Evolutionary conservation across 2,329 filamentous ascomycete genomes (phyloP), one percentile per base, ranked within the genome.

Genomic region (Leptographium flavum): DNA sequence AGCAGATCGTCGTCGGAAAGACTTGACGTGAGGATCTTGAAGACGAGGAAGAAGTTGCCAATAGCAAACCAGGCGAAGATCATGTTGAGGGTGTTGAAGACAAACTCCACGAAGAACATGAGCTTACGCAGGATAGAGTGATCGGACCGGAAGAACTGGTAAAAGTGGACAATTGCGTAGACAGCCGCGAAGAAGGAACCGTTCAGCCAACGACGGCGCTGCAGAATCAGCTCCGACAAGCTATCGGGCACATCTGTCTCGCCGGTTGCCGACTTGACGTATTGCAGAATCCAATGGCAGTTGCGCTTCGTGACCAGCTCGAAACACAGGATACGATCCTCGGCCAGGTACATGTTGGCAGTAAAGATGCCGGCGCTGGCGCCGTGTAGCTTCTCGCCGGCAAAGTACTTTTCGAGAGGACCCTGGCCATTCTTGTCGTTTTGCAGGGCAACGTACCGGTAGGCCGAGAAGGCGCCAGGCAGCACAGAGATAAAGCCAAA

Each of bases 11-110:
- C 55, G 23, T 75, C 71, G 39, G 86, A 83, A 52, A 98, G 69
- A 56, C 88, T 94, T 11, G 79, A 82, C 1, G 90, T 96, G 52
- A 98, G 69, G 59, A 98, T 96, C 63, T 88, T 88, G 70, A 98
- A 98, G 54, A 98, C 90, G 58, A 98, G 68, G 74, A 96, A 98
- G 74, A 98, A 98, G 67, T 98, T 98, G 58, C 92, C 84, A 58
- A 96, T 92, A 56, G 83, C 87, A 60, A 98, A 96, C 92, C 92
- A 98, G 44, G 92, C 88, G 61, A 96, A 98, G 58, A 98, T 74
- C 86, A 96, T 95, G 71, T 86, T 94, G 63, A 90, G 73, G 1
- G 87, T 92, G 63, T 95, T 88, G 67, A 95, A 98, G 53, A 83
- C 69, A 62, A 95, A 96, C 60, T 98, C 92, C 53, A 96, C 64